Evolutionary conservation across 75 land plant species (phyloP).

Genomic region (Cupressus sempervirens): DNA sequence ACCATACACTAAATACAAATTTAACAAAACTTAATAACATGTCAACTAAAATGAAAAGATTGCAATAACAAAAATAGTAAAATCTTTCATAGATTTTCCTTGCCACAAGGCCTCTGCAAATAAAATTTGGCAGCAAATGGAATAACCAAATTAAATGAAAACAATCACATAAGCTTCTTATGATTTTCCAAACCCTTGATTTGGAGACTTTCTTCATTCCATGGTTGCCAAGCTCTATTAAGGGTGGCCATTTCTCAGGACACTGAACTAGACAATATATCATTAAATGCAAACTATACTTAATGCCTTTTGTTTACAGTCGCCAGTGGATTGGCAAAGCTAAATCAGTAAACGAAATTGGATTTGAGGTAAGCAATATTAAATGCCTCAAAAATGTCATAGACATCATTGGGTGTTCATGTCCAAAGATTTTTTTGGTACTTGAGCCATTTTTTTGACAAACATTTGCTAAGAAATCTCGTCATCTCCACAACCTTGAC

Average conservation of each 20-base stretch:
- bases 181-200: background rate
- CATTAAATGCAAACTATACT: background rate
- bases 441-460: background rate
- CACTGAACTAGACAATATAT: background rate
- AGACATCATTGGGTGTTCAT: background rate
- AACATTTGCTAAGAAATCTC: too few relatives aligned
- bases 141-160: too few relatives aligned
- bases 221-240: slow-evolving; percentile 9
- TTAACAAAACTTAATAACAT: too few relatives aligned
- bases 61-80: too few relatives aligned
- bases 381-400: background rate
- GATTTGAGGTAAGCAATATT: slow-evolving; percentile 7
- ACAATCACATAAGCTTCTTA: too few relatives aligned
- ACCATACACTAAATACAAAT: too few relatives aligned
- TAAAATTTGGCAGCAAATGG: too few relatives aligned
- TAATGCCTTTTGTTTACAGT: background rate
- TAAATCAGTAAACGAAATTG: background rate
- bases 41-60: too few relatives aligned
- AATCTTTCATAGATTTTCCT: too few relatives aligned
- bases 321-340: background rate
- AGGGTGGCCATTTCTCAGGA: slow-evolving; percentile 11
- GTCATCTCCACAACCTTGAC: too few relatives aligned
- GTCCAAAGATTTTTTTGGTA: background rate
- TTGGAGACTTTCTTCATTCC: slow-evolving; percentile 4
- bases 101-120: too few relatives aligned